Conservation (phyloP, 2,329 filamentous ascomycete genomes). For the Aspergillus sojae region DNA sequence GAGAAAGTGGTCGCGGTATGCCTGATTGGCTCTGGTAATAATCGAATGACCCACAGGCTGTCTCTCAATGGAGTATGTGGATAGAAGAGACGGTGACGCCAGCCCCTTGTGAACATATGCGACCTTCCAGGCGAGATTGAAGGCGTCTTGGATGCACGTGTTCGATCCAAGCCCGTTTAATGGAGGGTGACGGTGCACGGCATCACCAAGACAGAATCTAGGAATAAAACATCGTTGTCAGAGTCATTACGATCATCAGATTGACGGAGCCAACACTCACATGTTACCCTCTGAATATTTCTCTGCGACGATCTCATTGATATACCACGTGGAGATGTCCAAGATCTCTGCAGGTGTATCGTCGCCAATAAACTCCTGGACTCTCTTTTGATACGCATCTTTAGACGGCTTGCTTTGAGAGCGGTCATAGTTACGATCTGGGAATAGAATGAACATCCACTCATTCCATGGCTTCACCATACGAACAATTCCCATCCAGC, state of each 20-base stretch:
- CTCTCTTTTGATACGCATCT: slow-evolving; percentile 32
- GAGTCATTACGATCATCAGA: background rate
- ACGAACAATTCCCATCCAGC: slow-evolving; percentile 53
- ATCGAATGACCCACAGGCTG: slow-evolving; percentile 54
- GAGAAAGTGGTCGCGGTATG: slow-evolving; percentile 54
- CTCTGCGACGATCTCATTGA: slow-evolving; percentile 65
- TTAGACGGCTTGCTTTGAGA: slow-evolving; percentile 43
- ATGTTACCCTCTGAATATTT: slow-evolving; percentile 56
- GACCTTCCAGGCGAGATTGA: slow-evolving; percentile 61
- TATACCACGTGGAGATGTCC: slow-evolving; percentile 60
- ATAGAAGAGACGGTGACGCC: slow-evolving; percentile 39
- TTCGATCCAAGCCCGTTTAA: slow-evolving; percentile 61
- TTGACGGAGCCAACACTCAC: slow-evolving; percentile 27
- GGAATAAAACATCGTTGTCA: background rate
- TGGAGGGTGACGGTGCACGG: slow-evolving; percentile 61
- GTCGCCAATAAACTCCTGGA: slow-evolving; percentile 59
- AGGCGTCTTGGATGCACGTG: slow-evolving; percentile 61
- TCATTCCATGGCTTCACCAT: slow-evolving; percentile 68
- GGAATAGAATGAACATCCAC: slow-evolving; percentile 62
- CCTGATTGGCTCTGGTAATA: slow-evolving; percentile 60
- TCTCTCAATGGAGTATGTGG: slow-evolving; percentile 50
- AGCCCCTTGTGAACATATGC: slow-evolving; percentile 44
- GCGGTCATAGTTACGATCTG: slow-evolving; percentile 30
- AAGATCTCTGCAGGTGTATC: slow-evolving; percentile 55
- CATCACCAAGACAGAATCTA: slow-evolving; percentile 60